Conservation (phyloP, 169 alveolate species). For the Eimeria maxima region DNA sequence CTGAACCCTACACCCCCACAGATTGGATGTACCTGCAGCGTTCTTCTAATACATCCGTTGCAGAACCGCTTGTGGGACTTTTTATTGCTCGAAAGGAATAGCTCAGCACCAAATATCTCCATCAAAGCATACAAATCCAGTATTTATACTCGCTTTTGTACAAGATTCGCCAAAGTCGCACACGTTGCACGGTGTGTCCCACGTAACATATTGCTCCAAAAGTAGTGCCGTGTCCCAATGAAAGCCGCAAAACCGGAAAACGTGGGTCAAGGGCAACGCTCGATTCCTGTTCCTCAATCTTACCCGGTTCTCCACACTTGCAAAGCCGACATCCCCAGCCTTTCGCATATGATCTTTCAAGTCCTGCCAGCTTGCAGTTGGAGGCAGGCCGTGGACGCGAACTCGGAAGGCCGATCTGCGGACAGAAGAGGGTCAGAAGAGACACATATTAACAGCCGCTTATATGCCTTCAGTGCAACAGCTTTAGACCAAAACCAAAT, state of each 20-base stretch:
- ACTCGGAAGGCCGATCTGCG: conserved; percentile 89
- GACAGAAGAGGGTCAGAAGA: background rate
- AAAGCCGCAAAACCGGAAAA: background rate
- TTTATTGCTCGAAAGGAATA: background rate
- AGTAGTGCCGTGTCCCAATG: background rate
- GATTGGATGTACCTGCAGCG: conserved; percentile 41
- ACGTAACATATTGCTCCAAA: background rate
- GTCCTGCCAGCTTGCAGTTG: conserved; percentile 91
- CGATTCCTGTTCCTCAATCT: background rate
- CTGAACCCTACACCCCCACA: conserved; percentile 72
- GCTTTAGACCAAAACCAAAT: background rate
- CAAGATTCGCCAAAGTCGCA: background rate
- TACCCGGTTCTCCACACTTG: conserved; percentile 87
- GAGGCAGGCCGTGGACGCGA: conserved; percentile 89
- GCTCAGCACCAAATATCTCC: background rate
- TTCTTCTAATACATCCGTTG: background rate
- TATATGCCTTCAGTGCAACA: background rate
- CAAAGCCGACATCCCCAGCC: conserved; percentile 92
- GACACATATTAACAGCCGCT: background rate
- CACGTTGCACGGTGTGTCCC: background rate
- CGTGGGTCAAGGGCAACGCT: background rate
- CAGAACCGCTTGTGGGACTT: background rate
- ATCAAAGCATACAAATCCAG: background rate
- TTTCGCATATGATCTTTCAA: conserved; percentile 91
- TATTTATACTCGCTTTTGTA: conserved; percentile 1